phyloP scores from a whole-genome alignment of 192 early-diverging fungal species.

The Geranomyces variabilis region DNA sequence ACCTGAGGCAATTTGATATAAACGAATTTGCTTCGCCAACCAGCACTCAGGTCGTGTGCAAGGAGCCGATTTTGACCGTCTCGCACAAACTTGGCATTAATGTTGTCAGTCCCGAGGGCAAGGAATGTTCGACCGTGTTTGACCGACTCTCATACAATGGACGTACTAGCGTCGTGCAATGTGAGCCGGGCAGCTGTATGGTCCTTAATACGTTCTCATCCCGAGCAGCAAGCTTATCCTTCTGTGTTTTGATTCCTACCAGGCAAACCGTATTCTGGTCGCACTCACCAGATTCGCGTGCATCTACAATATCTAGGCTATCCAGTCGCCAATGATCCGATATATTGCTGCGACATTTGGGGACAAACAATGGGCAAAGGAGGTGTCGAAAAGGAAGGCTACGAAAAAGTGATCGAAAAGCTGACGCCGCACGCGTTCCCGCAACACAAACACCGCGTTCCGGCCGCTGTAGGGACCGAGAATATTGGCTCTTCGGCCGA shows the following conservation, averaged over 20 bases:
- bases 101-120: conserved; percentile 77
- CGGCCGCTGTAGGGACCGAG: too few species aligned
- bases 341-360: conserved; percentile 83
- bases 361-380: conserved; percentile 62
- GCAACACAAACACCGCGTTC: background rate
- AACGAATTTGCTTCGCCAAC: background rate
- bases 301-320: conserved; percentile 91
- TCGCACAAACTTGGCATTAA: conserved; percentile 90
- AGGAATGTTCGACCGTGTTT: conserved; percentile 82
- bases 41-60: conserved; percentile 60
- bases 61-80: conserved; percentile 81
- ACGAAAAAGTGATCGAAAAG: conserved; percentile 12
- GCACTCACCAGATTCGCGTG: conserved; percentile 97
- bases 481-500: too few species aligned
- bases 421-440: conserved; percentile 21
- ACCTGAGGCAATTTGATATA: background rate
- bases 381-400: conserved; percentile 27
- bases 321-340: conserved; percentile 94
- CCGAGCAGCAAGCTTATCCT: too few species aligned
- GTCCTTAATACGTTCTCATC: background rate
- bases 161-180: conserved; percentile 72
- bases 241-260: too few species aligned
- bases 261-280: conserved; percentile 81
- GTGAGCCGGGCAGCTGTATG: conserved; percentile 36
- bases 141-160: conserved; percentile 66